Evolutionary conservation across 208 protist species (phyloP), one percentile per base, ranked within the genome.

Genomic region (Leishmania major): DNA sequence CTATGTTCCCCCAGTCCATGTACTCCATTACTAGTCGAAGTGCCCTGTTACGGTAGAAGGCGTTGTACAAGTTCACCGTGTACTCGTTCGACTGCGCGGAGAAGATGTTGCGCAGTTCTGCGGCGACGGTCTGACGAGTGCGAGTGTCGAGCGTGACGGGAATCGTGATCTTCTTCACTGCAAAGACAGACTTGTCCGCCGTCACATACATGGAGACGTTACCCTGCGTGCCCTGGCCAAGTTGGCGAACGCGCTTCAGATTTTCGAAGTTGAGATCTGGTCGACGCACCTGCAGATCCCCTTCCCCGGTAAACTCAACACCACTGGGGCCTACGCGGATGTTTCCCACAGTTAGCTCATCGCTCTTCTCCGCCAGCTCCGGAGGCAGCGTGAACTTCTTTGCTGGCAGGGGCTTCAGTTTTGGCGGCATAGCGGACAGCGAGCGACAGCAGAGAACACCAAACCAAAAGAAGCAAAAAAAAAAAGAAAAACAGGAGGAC

Each of bases 1-100:
- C 89, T 55, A 97, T 73, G 86, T 96, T 97, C 25, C 94, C 94
- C 91, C 94, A 95, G 86, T 97, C 87, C 94, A 97, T 97, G 87
- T 96, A 97, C 84, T 97, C 94, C 94, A 97, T 97, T 31, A 97
- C 92, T 57, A 97, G 86, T 11, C 84, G 89, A 35, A 97, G 89
- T 4, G 87, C 84, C 31, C 86, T 84, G 71, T 94, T 83, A 76
- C 92, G 89, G 80, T 93, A 97, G 49, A 94, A 97, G 55, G 94
- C 94, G 82, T 97, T 97, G 87, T 96, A 97, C 75, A 97, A 83
- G 62, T 87, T 82, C 66, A 97, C 92, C 3, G 92, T 94, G 85
- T 92, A 96, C 55, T 84, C 86, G 84, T 95, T 96, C 13, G 83
- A 82, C 69, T 90, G 79, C 60, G 94, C 86, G 35, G 86, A 89